Conservation (phyloP, 1,284 basidiomycete species). For the Ganoderma leucocontextum region DNA sequence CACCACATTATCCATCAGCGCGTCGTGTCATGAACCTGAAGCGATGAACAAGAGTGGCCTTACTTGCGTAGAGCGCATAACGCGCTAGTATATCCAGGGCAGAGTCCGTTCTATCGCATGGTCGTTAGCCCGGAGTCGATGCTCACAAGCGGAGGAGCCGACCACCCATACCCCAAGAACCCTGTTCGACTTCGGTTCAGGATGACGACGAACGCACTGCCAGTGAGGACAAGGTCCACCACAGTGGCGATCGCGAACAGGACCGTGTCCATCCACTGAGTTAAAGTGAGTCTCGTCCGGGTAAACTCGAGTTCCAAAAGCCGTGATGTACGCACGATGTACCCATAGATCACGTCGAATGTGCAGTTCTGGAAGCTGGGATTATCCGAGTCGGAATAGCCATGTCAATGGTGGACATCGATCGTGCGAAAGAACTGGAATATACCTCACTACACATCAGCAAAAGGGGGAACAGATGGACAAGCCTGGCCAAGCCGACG, state of each 20-base stretch:
- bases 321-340: not conserved
- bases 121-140: not conserved
- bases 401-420: not conserved
- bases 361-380: not conserved
- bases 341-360: not conserved
- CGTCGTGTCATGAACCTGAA: not conserved
- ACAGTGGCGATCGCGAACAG: not conserved
- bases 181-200: not conserved
- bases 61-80: slow-evolving; percentile 8
- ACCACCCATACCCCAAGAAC: not conserved
- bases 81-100: not conserved
- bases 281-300: not conserved
- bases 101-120: not conserved
- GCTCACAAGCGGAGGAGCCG: not conserved
- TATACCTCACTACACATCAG: not conserved
- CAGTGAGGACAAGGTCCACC: slow-evolving; percentile 10
- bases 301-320: not conserved
- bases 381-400: not conserved
- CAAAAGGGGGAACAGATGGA: too few relatives aligned
- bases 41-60: not conserved
- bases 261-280: slow-evolving; percentile 5
- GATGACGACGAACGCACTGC: not conserved
- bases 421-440: not conserved
- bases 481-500: too few relatives aligned
- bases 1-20: not conserved